Percentiles rank a stretch among this genome's conserved stretches.
Conservation (phyloP, 1,284 basidiomycete genomes). For the Gomphus sp. region DNA sequence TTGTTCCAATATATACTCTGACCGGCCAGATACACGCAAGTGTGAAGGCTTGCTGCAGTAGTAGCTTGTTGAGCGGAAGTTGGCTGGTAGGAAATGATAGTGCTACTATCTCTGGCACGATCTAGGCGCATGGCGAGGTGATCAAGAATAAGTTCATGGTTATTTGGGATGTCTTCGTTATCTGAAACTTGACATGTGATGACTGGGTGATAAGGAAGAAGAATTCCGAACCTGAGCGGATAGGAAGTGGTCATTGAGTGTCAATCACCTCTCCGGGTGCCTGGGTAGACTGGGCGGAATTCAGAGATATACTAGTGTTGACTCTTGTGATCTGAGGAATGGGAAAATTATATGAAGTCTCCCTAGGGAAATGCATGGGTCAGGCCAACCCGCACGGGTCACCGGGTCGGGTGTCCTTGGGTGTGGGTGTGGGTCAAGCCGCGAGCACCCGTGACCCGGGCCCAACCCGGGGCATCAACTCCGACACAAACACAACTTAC, state of each 20-base stretch:
- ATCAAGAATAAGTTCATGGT: slow-evolving; percentile 31
- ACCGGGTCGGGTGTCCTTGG: too few species aligned
- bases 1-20: slow-evolving; percentile 46
- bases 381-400: too few species aligned
- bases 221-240: not conserved
- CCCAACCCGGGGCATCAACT: too few species aligned
- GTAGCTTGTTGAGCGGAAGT: slow-evolving; percentile 17
- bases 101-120: slow-evolving; percentile 26
- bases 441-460: too few species aligned
- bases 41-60: slow-evolving; percentile 29
- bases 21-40: slow-evolving; percentile 33
- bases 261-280: not conserved
- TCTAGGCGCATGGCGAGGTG: slow-evolving; percentile 37
- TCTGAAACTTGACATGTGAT: not conserved
- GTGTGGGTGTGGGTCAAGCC: too few species aligned
- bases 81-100: slow-evolving; percentile 38
- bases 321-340: not conserved
- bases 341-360: not conserved
- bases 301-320: not conserved
- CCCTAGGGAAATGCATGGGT: too few species aligned
- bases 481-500: too few species aligned
- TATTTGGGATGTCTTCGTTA: not conserved
- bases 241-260: slow-evolving; percentile 2
- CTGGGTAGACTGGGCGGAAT: not conserved
- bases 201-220: not conserved